Evolutionary conservation across 768 basidiomycete species (phyloP), one percentile per base, ranked within the genome.

Genomic region (Mycena galopus): DNA sequence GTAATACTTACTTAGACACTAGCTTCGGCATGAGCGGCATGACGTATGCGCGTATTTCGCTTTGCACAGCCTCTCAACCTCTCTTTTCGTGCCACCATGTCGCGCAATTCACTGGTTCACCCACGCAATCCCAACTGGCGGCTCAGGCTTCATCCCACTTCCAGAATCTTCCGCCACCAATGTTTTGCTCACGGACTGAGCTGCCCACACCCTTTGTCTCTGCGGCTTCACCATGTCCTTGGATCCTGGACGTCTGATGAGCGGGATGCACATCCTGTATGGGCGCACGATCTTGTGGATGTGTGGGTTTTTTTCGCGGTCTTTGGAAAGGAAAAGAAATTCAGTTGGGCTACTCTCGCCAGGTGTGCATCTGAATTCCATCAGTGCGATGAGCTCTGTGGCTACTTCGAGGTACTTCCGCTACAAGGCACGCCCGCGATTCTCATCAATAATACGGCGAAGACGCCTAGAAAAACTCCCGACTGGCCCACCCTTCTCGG

Each of bases 91-190:
- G n/a, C n/a, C n/a, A n/a, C n/a, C n/a, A 62, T 53, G 50, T 10
- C 25, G 39, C 55, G 65, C 37, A 25, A 57, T 6, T 14, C 44
- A 12, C 58, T 73, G 27, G 67, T 69, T 17, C 67, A 69, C 35
- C 72, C 67, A 0, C 4, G 23, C 3, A 65, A 69, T 35, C 67
- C 72, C 4, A 7, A 11, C 2, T 73, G 67, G 67, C 17, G 72
- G 8, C 29, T 73, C 19, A 63, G 72, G 21, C 47, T 65, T 17
- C 72, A 73, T 33, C 72, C 72, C 27, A 69, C 67, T 0, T 73
- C 72, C 2, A 62, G 33, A 17, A 51, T 69, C 27, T 64, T 42
- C 6, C 30, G 23, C 7, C 44, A n/a, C 0, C 9, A 23, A n/a
- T 73, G 72, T 35, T 9, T 30, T 21, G 19, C 14, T 9, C 72